Percentiles rank a stretch among this genome's conserved stretches.
Evolutionary conservation across 805 yeast genomes (phyloP).

Genomic region (Ogataea pini): DNA sequence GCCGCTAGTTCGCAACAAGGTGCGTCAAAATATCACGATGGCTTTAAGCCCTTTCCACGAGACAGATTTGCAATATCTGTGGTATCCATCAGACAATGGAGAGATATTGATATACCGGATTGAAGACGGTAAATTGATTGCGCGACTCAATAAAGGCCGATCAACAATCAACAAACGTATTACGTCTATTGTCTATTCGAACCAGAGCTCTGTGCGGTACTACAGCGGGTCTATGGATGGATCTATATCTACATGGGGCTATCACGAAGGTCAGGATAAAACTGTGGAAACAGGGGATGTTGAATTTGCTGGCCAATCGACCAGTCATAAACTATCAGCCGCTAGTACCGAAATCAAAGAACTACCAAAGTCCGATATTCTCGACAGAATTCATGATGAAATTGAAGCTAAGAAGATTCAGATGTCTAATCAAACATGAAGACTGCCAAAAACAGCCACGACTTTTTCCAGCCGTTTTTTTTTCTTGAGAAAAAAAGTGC

Average conservation of each 20-base stretch:
- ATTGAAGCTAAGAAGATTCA: slow-evolving; percentile 28
- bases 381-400: slow-evolving; percentile 33
- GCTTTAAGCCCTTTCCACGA: slow-evolving; percentile 53
- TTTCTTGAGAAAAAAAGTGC: background rate
- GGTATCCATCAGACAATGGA: slow-evolving; percentile 77
- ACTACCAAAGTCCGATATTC: slow-evolving; percentile 12
- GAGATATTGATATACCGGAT: slow-evolving; percentile 61
- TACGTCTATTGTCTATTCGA: slow-evolving; percentile 53
- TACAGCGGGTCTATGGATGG: slow-evolving; percentile 71
- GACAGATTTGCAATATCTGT: slow-evolving; percentile 54
- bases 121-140: slow-evolving; percentile 61
- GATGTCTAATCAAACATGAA: background rate
- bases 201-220: slow-evolving; percentile 46
- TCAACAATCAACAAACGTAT: slow-evolving; percentile 41
- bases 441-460: slow-evolving; percentile 7
- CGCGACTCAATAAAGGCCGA: slow-evolving; percentile 51
- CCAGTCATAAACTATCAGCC: background rate
- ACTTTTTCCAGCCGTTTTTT: slow-evolving; percentile 5
- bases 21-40: slow-evolving; percentile 56
- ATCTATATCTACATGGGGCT: slow-evolving; percentile 58
- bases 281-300: slow-evolving; percentile 12
- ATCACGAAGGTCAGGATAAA: slow-evolving; percentile 27
- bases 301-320: slow-evolving; percentile 24
- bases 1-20: slow-evolving; percentile 69
- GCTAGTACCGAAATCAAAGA: slow-evolving; percentile 6